Evolutionary conservation across 495 filamentous ascomycete genomes (phyloP).

Genomic region (Penicillium lagena): DNA sequence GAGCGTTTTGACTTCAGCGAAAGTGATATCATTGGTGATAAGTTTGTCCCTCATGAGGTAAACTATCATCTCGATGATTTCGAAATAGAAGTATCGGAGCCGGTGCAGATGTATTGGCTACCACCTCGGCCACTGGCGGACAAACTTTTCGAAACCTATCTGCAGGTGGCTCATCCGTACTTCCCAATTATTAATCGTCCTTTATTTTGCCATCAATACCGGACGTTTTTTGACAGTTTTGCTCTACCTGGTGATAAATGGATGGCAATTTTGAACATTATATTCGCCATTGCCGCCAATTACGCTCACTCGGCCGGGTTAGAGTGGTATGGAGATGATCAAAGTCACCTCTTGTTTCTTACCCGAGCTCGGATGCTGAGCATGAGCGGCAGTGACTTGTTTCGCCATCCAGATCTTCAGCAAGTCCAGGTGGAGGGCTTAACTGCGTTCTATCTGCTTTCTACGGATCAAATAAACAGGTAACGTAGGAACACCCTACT

Average conservation of each 20-base stretch:
- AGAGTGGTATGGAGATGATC: slow-evolving; percentile 31
- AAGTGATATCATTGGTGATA: slow-evolving; percentile 1
- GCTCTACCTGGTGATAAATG: slow-evolving; percentile 33
- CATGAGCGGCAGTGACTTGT: slow-evolving; percentile 38
- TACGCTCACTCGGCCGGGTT: slow-evolving; percentile 41
- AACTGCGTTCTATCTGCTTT: slow-evolving; percentile 49
- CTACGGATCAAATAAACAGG: slow-evolving; percentile 54
- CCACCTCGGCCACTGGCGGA: slow-evolving; percentile 45
- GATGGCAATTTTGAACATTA: slow-evolving; percentile 54
- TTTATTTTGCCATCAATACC: slow-evolving; percentile 29
- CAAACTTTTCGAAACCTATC: slow-evolving; percentile 44
- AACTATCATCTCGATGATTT: slow-evolving; percentile 54
- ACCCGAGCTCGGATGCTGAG: slow-evolving; percentile 47
- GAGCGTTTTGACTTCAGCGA: slow-evolving; percentile 6
- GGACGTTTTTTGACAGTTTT: slow-evolving; percentile 17
- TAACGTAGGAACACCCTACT: slow-evolving; percentile 12
- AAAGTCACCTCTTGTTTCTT: slow-evolving; percentile 51
- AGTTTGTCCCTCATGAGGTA: slow-evolving; percentile 16
- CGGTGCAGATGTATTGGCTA: slow-evolving; percentile 44
- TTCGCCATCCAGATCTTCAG: slow-evolving; percentile 47
- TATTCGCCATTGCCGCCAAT: slow-evolving; percentile 55
- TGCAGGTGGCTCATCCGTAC: slow-evolving; percentile 44
- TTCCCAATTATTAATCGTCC: slow-evolving; percentile 51
- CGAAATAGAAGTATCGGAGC: slow-evolving; percentile 27
- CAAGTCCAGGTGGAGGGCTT: slow-evolving; percentile 50